Evolutionary conservation across 2,329 filamentous ascomycete species (phyloP), one percentile per base, ranked within the genome.

Genomic region (Triangularia setosa): DNA sequence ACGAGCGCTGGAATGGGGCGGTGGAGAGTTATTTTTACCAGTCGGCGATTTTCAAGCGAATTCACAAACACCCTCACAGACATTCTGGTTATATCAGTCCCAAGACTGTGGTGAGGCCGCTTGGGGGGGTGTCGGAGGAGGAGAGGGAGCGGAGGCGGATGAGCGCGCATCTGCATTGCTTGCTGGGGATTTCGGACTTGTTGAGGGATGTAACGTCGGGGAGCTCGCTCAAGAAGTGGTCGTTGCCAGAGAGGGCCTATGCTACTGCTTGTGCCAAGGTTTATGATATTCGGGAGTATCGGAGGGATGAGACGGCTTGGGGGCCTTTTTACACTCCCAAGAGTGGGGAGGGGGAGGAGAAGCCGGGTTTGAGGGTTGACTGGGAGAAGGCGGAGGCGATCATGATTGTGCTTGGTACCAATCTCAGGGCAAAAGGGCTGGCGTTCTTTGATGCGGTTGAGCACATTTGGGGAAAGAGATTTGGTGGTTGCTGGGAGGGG

Each of bases 341-440:
- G 21, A n/a, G 16, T 25, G 56, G 16, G 16, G 57, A 27, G 18
- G 23, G 30, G 16, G 16, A 23, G 7, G 57, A 25, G n/a, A n/a
- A 30, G 12, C 28, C 6, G 14, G 59, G 53, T 35, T 25, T 66
- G 60, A 75, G 76, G 4, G 87, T 91, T 0, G 90, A 94, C 75
- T 94, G 91, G 91, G 90, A 93, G 75, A 91, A 90, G 77, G 77
- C 93, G 11, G 90, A 93, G 75, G 87, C 89, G 8, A 84, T 92
- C 61, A 85, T 92, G 80, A 79, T 93, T 3, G 85, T 89, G 1
- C 75, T 93, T 3, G 84, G 83, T 3, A 81, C 84, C 72, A 92
- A 92, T 72, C 79, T 90, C 60, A 75, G 78, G 44, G 72, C 75
- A 9, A 83, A 84, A 68, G 76, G 79, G 12, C 73, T 81, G 9